Conservation (phyloP, 768 basidiomycete species). For the Neoboletus subvelutipes region DNA sequence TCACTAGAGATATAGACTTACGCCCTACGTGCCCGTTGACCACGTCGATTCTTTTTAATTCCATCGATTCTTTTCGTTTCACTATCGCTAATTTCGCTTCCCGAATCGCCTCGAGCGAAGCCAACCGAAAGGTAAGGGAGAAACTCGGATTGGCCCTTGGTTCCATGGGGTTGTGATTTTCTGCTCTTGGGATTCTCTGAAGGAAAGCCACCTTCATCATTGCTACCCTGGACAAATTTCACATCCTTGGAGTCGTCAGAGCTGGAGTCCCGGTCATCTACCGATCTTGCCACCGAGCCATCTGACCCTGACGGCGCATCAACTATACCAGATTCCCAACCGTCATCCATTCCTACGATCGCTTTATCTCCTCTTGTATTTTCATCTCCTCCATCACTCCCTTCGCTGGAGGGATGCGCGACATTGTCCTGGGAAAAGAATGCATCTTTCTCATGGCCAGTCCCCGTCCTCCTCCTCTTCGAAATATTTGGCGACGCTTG, state of each 20-base stretch:
- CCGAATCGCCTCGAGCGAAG: conserved; percentile 76
- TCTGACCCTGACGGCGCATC: conserved; percentile 25
- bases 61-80: conserved; percentile 55
- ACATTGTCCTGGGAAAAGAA: conserved; percentile 2
- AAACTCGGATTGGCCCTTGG: conserved; percentile 55
- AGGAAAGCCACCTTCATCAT: conserved; percentile 19
- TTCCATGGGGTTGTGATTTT: conserved; percentile 23
- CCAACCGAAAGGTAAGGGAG: conserved; percentile 88
- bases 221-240: conserved; percentile 29
- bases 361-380: conserved; percentile 7
- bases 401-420: not conserved
- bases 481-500: conserved; percentile 1
- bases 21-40: conserved; percentile 93
- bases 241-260: conserved; percentile 27
- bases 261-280: conserved; percentile 28
- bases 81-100: conserved; percentile 71
- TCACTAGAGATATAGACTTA: conserved; percentile 46
- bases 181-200: conserved; percentile 14
- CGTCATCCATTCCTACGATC: conserved; percentile 21
- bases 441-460: not conserved
- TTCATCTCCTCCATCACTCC: conserved; percentile 28
- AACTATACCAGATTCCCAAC: conserved; percentile 46
- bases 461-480: conserved; percentile 12
- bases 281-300: conserved; percentile 40
- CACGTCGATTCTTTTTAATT: conserved; percentile 81